Base-by-base conservation (phyloP, 805 yeast genomes). In the Saturnispora sekii region DNA sequence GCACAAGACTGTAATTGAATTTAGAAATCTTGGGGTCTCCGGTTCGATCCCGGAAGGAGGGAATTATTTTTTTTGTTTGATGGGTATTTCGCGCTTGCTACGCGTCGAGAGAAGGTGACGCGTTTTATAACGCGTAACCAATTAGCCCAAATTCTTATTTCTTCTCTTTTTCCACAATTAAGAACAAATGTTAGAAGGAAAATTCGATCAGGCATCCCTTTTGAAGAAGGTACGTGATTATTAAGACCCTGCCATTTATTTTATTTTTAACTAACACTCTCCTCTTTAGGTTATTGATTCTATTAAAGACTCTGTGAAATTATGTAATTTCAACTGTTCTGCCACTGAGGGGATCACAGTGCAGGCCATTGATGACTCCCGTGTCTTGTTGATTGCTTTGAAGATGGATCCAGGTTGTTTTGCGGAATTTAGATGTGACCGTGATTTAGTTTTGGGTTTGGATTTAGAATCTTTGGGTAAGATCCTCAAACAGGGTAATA, bases 261-360 rank as follows among this genome's bases (percentile, higher is more conserved):
- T 10, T 10, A 31, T 15, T 46, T 31, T 12, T 35, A 29, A 32
- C 35, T 44, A 35, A 32, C 41, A 18, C 14, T 4, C 26, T 16
- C 31, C 16, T 21, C 11, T 18, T 8, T 41, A 69, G 75, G 82
- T 89, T 60, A 83, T 89, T 57, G 98, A 93, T 56, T 81, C 97
- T 47, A 84, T 90, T 63, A 85, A 87, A 62, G 98, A 93, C 61
- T 82, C 95, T 60, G 96, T 93, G 51, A 86, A 85, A 58, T 75
- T 89, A 56, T 93, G 97, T 71, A 93, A 93, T 74, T 86, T 93
- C 73, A 93, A 88, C 70, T 93, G 97, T 70, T 79, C 94, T n/a
- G 93, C 85, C 64, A 76, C 79, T 51, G 54, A 57, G 17, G 98
- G 98, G 54, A 82, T 93, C 58, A 83, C 94, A 10, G 90, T 94